Conservation (phyloP, 2,329 filamentous ascomycete genomes). For the Diaporthe nobilis region DNA sequence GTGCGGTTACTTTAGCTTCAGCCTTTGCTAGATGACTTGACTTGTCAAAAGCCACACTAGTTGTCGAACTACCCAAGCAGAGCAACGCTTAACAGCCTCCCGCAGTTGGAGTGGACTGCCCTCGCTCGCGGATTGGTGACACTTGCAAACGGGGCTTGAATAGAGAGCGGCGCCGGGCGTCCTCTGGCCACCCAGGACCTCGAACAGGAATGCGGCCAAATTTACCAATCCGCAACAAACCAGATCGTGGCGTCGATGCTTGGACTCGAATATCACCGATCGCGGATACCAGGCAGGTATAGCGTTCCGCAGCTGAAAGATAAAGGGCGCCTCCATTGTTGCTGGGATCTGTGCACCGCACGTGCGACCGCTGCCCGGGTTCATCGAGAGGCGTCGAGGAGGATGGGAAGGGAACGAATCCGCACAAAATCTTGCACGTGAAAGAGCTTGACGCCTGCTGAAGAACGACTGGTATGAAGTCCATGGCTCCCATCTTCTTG, state of each 20-base stretch:
- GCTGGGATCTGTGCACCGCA: conserved; percentile 8
- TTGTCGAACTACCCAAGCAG: too few species aligned
- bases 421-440: background rate
- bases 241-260: background rate
- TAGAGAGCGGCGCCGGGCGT: too few species aligned
- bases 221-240: background rate
- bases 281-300: background rate
- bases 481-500: background rate
- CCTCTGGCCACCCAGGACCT: background rate
- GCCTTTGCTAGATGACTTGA: too few species aligned
- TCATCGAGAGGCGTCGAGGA: background rate
- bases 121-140: background rate
- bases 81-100: too few species aligned
- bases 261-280: background rate
- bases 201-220: background rate
- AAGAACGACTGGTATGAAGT: background rate
- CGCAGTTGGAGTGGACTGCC: background rate
- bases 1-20: too few species aligned
- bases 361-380: background rate
- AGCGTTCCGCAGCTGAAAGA: conserved; percentile 12
- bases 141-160: background rate
- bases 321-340: conserved; percentile 16
- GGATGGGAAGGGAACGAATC: background rate
- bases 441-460: background rate
- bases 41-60: too few species aligned